Percentiles rank a stretch among this genome's conserved stretches.
phyloP scores from a whole-genome alignment of 257 asterid species.

The Solanum piurae region DNA sequence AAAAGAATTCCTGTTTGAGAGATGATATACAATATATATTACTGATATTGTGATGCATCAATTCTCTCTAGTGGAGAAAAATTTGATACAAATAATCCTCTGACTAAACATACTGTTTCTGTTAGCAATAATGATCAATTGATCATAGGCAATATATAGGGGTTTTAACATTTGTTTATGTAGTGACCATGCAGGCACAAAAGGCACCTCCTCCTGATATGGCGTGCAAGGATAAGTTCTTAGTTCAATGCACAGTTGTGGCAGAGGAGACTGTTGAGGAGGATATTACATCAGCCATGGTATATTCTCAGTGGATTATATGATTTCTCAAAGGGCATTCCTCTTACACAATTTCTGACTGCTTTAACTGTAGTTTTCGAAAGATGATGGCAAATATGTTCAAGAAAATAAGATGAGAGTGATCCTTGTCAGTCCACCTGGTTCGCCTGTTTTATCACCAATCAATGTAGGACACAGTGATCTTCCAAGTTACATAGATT shows the following conservation, averaged over 20 bases:
- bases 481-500: constrained; percentile 3
- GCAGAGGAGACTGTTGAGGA: constrained; percentile 29
- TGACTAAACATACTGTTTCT: neutral
- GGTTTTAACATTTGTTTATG: neutral
- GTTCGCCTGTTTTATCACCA: constrained; percentile 22
- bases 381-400: constrained; percentile 27
- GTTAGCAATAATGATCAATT: neutral
- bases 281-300: constrained; percentile 24
- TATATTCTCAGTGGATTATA: neutral
- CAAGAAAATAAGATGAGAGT: constrained; percentile 41
- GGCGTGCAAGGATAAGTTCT: constrained; percentile 44
- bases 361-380: constrained; percentile 18
- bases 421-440: constrained; percentile 26
- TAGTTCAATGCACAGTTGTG: constrained; percentile 29
- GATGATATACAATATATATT: neutral
- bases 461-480: constrained; percentile 11
- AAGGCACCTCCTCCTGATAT: constrained; percentile 21
- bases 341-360: neutral
- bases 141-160: neutral
- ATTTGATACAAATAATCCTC: neutral
- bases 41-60: neutral
- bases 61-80: neutral
- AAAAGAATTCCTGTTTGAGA: neutral
- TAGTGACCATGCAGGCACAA: constrained; percentile 44
- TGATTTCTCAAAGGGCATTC: neutral